These are phyloP conservation scores for Acanthamoeba lugdunensis DNA, from an alignment of 208 protist species.

Conservation along the genomic window DNA sequence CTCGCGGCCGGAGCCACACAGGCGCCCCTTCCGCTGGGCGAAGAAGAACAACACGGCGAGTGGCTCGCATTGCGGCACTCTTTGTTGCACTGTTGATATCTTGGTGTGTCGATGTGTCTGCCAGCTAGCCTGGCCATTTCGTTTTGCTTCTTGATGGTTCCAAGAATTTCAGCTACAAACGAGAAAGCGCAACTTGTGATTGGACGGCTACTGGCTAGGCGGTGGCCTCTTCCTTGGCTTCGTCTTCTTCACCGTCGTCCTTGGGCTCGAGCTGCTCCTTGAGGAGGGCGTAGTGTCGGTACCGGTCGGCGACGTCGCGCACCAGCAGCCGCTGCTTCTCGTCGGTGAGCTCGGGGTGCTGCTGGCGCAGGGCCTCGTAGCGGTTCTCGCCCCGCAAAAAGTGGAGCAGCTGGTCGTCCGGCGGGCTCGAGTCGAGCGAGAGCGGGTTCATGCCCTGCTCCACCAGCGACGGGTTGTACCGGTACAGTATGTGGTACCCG, in stretches of 20 bases:
- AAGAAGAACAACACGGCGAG: no score
- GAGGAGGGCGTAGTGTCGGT: constrained; percentile 4
- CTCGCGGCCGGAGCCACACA: no score
- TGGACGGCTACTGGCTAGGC: no score
- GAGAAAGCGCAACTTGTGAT: no score
- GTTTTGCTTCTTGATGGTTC: no score
- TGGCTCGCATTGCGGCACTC: no score
- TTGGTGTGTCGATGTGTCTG: no score
- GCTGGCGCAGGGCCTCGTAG: constrained; percentile 68
- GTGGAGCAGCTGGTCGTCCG: constrained; percentile 77
- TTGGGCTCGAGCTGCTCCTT: constrained; percentile 18
- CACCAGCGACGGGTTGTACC: background rate
- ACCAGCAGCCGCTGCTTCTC: constrained; percentile 2
- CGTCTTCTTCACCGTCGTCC: background rate
- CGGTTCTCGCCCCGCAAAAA: constrained; percentile 78
- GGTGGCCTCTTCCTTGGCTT: background rate
- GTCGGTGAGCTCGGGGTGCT: constrained; percentile 9
- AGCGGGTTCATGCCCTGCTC: constrained; percentile 79
- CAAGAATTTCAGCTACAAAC: no score
- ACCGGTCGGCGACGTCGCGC: constrained; percentile 1
- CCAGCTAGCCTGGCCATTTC: no score
- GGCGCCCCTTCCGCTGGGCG: no score
- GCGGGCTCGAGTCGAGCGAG: constrained; percentile 77
- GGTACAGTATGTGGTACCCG: constrained; percentile 53
- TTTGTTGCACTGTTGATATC: no score